Evolutionary conservation across 148 eudicot genomes (phyloP), one percentile per base, ranked within the genome.

Genomic region (Drosera capensis): DNA sequence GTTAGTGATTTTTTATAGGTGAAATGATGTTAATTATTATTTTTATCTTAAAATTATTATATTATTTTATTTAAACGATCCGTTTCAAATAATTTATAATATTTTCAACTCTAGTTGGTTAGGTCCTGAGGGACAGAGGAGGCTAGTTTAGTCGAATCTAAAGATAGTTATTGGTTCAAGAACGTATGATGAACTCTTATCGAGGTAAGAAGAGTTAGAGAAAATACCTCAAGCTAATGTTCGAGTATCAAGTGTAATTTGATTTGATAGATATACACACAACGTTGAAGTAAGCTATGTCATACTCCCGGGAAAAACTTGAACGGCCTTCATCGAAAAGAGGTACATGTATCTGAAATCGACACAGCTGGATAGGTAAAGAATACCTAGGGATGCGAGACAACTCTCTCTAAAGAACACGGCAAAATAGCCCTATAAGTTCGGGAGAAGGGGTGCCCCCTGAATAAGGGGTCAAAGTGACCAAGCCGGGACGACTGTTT

Each of bases 321-420:
- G n/a, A n/a, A n/a, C n/a, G n/a, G n/a, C n/a, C n/a, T n/a, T n/a
- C n/a, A n/a, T n/a, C n/a, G n/a, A n/a, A n/a, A n/a, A n/a, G n/a
- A n/a, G n/a, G n/a, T n/a, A n/a, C n/a, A n/a, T n/a, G n/a, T n/a
- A n/a, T n/a, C n/a, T n/a, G n/a, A n/a, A n/a, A n/a, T n/a, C n/a
- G n/a, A n/a, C n/a, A n/a, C n/a, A n/a, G n/a, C n/a, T n/a, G 35
- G 35, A 13, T 30, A 30, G 14, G 14, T 37, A 37, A 13, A 37
- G 46, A 40, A 40, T 25, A 46, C 30, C 19, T 46, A 23, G 49
- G 0, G 49, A 16, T 34, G 31, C 16, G 31, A 1, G 26, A 30
- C 1, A 52, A 38, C 45, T 52, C 45, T 39, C 45, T 52, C 56
- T 52, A 52, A 52, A 46, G 23, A 51, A 51, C 55, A 37, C 45